Conservation (phyloP, 108 stramenopile species). For the Cyclotella baltica region DNA sequence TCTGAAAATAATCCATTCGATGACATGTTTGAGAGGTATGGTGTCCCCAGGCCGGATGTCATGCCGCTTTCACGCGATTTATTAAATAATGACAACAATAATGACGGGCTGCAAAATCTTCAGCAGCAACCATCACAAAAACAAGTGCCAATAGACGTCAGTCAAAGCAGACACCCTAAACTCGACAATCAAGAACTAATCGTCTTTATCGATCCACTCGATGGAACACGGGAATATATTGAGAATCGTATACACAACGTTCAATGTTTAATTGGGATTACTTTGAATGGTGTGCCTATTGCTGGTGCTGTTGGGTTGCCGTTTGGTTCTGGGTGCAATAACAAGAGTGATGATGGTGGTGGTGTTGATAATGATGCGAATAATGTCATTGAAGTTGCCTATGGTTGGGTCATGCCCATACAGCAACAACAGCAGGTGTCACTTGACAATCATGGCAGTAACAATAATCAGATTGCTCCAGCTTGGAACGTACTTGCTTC, state of each 20-base stretch:
- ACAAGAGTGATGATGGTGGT: neutral
- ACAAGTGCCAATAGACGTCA: neutral
- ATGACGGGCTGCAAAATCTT: neutral
- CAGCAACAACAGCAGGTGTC: no score
- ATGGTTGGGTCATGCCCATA: constrained; percentile 26
- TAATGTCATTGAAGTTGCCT: constrained; percentile 42
- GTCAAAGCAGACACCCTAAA: neutral
- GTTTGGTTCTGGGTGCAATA: constrained; percentile 51
- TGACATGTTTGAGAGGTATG: constrained; percentile 41
- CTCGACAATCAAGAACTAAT: constrained; percentile 26
- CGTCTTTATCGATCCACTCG: constrained; percentile 85
- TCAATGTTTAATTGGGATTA: constrained; percentile 80
- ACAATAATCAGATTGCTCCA: no score
- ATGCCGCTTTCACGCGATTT: constrained; percentile 30
- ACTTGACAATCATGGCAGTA: no score
- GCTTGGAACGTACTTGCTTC: neutral
- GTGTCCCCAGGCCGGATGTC: constrained; percentile 33
- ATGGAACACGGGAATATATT: constrained; percentile 88
- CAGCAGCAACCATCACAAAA: neutral
- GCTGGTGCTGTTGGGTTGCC: constrained; percentile 82
- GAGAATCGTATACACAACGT: constrained; percentile 80
- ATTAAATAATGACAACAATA: constrained; percentile 21
- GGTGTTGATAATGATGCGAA: neutral
- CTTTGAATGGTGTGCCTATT: constrained; percentile 59
- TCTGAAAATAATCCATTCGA: constrained; percentile 13